These are phyloP conservation scores for Juglanconis sp. DNA, from an alignment of 2,329 filamentous ascomycete genomes.

Conservation along the genomic window DNA sequence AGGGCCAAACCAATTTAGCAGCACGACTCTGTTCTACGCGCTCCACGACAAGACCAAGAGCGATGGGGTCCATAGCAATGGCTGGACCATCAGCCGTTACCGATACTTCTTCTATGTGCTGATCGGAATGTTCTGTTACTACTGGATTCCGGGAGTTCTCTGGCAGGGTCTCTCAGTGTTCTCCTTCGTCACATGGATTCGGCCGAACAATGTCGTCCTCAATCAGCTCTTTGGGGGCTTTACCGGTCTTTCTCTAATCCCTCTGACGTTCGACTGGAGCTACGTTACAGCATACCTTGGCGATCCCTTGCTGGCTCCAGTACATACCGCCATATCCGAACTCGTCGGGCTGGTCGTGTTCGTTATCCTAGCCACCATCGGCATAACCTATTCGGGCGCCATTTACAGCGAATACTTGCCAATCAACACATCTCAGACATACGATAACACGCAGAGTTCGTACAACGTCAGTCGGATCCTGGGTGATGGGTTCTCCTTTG, in stretches of 20 bases:
- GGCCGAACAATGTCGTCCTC: constrained; percentile 42
- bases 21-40: constrained; percentile 44
- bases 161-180: constrained; percentile 42
- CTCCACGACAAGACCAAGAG: constrained; percentile 39
- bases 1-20: constrained; percentile 37
- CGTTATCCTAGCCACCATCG: constrained; percentile 41
- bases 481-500: constrained; percentile 43
- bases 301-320: constrained; percentile 32
- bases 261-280: constrained; percentile 42
- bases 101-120: constrained; percentile 43
- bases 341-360: constrained; percentile 39
- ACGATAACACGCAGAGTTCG: constrained; percentile 51
- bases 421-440: constrained; percentile 50
- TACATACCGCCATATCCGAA: constrained; percentile 40
- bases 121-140: constrained; percentile 44
- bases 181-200: constrained; percentile 46
- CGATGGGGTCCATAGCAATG: constrained; percentile 37
- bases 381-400: constrained; percentile 43
- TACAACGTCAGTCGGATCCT: constrained; percentile 54
- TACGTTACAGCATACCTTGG: constrained; percentile 31
- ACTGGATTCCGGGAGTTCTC: constrained; percentile 25
- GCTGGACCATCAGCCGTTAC: constrained; percentile 44
- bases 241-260: constrained; percentile 39
- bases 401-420: constrained; percentile 53
- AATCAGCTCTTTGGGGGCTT: constrained; percentile 49